These are phyloP conservation scores for Batrachochytrium dendrobatidis DNA, from an alignment of 371 early-diverging fungal species.

Conservation along the genomic window DNA sequence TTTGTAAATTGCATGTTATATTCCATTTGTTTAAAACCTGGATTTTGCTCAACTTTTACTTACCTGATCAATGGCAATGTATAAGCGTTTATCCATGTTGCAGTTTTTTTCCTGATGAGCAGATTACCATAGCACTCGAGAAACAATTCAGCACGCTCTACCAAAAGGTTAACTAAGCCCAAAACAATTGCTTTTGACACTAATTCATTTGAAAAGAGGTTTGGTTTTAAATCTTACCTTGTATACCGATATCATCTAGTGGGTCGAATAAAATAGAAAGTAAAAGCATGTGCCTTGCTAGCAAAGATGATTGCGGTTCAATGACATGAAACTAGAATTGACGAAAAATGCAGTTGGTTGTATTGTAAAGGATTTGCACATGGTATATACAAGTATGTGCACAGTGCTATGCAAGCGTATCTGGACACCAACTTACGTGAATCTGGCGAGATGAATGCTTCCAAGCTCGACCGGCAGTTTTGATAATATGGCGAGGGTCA, in stretches of 20 bases:
- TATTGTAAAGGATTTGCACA: too few relatives aligned
- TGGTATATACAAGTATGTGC: too few relatives aligned
- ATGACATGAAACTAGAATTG: conserved; percentile 33
- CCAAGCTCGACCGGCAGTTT: conserved; percentile 23
- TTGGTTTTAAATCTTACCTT: conserved; percentile 11
- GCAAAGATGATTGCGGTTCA: conserved; percentile 32
- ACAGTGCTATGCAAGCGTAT: too few relatives aligned
- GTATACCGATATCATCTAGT: conserved; percentile 11
- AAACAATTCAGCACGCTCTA: conserved; percentile 35
- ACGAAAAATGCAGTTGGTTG: not conserved
- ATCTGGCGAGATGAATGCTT: conserved; percentile 11
- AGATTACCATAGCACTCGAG: conserved; percentile 43
- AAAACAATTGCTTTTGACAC: not conserved
- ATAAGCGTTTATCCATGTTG: conserved; percentile 12
- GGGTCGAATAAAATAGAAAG: conserved; percentile 24
- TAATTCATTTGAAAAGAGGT: not conserved
- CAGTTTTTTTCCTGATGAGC: conserved; percentile 29
- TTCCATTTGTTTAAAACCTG: not conserved
- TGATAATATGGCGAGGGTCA: conserved; percentile 35
- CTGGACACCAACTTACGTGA: conserved; percentile 11
- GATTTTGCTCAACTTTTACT: too few relatives aligned
- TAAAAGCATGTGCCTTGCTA: conserved; percentile 35
- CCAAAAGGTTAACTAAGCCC: not conserved
- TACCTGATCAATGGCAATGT: conserved; percentile 29
- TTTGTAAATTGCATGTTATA: not conserved